Evolutionary conservation across 805 yeast genomes (phyloP).

Genomic region (Candida sonorensis): DNA sequence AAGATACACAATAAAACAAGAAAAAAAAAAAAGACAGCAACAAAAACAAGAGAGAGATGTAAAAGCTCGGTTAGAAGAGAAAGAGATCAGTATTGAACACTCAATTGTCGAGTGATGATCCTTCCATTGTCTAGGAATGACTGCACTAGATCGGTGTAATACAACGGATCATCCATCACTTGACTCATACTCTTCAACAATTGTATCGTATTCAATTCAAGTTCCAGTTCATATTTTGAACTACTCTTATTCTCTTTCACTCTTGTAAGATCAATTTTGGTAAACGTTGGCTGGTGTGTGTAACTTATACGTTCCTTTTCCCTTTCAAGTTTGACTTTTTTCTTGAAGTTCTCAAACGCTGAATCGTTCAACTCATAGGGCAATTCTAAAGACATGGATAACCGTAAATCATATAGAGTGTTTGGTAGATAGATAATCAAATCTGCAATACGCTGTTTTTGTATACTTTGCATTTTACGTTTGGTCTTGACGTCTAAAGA

Average conservation of each 20-base stretch:
- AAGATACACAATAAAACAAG: too few relatives aligned
- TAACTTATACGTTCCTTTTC: slow-evolving; percentile 69
- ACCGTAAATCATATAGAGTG: slow-evolving; percentile 66
- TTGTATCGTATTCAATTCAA: slow-evolving; percentile 28
- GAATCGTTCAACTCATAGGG: slow-evolving; percentile 53
- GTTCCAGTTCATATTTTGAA: slow-evolving; percentile 28
- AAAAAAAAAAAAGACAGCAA: too few relatives aligned
- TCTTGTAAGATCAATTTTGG: slow-evolving; percentile 66
- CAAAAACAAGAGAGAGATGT: too few relatives aligned
- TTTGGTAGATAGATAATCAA: slow-evolving; percentile 69
- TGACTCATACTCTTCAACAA: slow-evolving; percentile 24
- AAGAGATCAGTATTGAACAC: slow-evolving; percentile 16
- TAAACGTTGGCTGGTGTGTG: slow-evolving; percentile 66
- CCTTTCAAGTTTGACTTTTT: slow-evolving; percentile 45
- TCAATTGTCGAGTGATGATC: slow-evolving; percentile 26
- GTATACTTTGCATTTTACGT: slow-evolving; percentile 60
- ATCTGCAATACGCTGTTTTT: slow-evolving; percentile 69
- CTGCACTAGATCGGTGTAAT: slow-evolving; percentile 39
- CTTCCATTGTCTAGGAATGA: slow-evolving; percentile 39
- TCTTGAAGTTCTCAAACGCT: slow-evolving; percentile 47
- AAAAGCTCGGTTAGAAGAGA: too few relatives aligned
- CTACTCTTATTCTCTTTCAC: slow-evolving; percentile 33
- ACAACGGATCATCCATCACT: slow-evolving; percentile 31
- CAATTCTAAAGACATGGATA: slow-evolving; percentile 70
- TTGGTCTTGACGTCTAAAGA: slow-evolving; percentile 64